Evolutionary conservation across 139 green algal species (phyloP).

Genomic region (Picochlorum sp.): DNA sequence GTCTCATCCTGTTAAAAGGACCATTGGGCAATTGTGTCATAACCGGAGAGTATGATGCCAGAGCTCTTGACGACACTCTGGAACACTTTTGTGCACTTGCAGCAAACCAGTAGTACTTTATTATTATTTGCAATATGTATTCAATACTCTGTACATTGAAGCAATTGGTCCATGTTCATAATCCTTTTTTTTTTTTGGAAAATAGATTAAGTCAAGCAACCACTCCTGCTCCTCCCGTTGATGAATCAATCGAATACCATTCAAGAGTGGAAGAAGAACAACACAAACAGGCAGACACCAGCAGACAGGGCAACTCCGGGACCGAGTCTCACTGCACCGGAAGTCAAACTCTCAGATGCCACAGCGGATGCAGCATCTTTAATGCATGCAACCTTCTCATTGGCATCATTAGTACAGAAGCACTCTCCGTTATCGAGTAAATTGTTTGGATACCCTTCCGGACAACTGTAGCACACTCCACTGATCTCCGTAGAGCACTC

Average conservation of each 20-base stretch:
- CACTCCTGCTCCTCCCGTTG: too few relatives aligned
- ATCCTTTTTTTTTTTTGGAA: too few relatives aligned
- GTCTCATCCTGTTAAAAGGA: slow-evolving; percentile 89
- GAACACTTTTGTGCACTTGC: slow-evolving; percentile 47
- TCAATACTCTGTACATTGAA: background rate
- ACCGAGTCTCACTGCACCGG: too few relatives aligned
- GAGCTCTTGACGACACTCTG: slow-evolving; percentile 76
- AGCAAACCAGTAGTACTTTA: too few relatives aligned
- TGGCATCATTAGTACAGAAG: background rate
- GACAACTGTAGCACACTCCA: background rate
- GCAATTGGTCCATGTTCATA: too few relatives aligned
- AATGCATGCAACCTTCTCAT: background rate
- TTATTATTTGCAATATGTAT: background rate
- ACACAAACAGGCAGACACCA: too few relatives aligned
- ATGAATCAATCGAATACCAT: too few relatives aligned
- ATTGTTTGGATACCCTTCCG: background rate
- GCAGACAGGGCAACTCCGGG: too few relatives aligned
- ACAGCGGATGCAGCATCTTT: too few relatives aligned
- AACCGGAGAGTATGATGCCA: slow-evolving; percentile 82
- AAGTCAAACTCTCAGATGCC: too few relatives aligned
- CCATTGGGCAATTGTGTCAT: slow-evolving; percentile 85
- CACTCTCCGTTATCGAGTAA: background rate
- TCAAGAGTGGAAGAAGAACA: too few relatives aligned
- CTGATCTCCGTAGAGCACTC: background rate
- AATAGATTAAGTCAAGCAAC: too few relatives aligned